Evolutionary conservation across 1,139 yeast genomes (phyloP).

Genomic region (Nakaseomyces uthaithaninus): DNA sequence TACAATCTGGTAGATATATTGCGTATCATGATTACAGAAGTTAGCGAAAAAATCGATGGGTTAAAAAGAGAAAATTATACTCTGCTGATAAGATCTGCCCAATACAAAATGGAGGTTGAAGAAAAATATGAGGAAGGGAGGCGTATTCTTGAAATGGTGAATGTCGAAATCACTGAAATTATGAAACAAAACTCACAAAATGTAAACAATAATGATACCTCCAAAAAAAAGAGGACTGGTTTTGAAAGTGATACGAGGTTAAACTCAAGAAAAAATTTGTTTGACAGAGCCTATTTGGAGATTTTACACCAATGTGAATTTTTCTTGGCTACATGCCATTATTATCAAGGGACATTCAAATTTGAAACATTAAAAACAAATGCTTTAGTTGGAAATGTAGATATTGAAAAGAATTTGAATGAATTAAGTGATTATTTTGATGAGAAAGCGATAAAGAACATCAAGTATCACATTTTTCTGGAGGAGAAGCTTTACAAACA

Average conservation of each 20-base stretch:
- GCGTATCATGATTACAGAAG: conserved; percentile 49
- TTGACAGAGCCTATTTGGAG: conserved; percentile 37
- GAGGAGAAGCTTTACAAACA: conserved; percentile 46
- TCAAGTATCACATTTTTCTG: conserved; percentile 27
- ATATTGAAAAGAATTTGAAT: conserved; percentile 3
- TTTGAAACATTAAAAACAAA: conserved; percentile 27
- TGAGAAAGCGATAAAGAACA: conserved; percentile 17
- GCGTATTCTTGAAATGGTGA: conserved; percentile 36
- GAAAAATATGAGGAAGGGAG: conserved; percentile 44
- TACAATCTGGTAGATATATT: conserved; percentile 65
- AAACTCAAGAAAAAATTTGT: conserved; percentile 13
- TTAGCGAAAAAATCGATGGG: conserved; percentile 42
- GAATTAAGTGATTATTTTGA: conserved; percentile 15
- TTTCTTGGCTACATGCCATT: conserved; percentile 73
- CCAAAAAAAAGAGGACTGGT: background rate
- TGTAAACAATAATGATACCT: conserved; percentile 13
- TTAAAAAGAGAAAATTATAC: conserved; percentile 44
- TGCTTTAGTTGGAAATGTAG: conserved; percentile 11
- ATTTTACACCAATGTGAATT: conserved; percentile 68
- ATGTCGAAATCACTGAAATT: conserved; percentile 32
- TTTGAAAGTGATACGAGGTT: background rate
- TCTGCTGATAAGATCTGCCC: conserved; percentile 47
- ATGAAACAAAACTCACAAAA: conserved; percentile 15
- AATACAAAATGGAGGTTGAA: conserved; percentile 35
- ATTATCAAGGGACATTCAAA: conserved; percentile 30